phyloP scores from a whole-genome alignment of 345 rosid species.

The Heritiera fomes region DNA sequence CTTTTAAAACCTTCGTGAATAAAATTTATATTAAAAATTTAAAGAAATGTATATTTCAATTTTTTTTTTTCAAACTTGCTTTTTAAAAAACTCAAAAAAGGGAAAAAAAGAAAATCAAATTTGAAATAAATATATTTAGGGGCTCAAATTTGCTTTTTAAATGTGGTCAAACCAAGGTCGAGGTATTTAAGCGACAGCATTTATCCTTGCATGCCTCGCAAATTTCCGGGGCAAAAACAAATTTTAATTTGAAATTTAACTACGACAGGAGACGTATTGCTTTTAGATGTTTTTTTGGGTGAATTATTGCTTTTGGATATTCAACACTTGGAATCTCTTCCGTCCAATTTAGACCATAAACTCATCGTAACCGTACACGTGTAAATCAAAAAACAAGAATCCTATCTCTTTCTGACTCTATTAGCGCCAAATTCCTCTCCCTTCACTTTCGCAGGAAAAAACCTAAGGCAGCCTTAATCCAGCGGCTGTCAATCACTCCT shows the following conservation, averaged over 20 bases:
- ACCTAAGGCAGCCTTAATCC: conserved; percentile 8
- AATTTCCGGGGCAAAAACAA: too few species aligned
- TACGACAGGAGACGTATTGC: not conserved
- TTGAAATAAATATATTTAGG: not conserved
- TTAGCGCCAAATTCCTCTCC: conserved; percentile 20
- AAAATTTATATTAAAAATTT: too few species aligned
- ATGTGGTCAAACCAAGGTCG: not conserved
- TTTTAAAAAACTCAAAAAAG: too few species aligned
- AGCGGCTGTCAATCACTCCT: not conserved
- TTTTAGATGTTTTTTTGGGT: not conserved
- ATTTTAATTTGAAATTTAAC: not conserved
- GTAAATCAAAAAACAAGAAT: not conserved
- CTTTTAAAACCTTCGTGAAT: too few species aligned
- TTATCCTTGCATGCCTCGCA: not conserved
- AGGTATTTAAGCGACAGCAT: not conserved
- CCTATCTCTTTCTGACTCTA: not conserved
- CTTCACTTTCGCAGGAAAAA: not conserved
- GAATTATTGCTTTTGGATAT: not conserved
- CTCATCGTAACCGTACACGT: not conserved
- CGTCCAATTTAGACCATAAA: not conserved
- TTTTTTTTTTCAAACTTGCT: not conserved
- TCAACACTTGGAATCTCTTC: not conserved
- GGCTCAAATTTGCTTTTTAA: not conserved
- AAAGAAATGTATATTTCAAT: too few species aligned
- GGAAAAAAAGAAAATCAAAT: not conserved